Evolutionary conservation across 768 basidiomycete genomes (phyloP).

Genomic region (Mycena polygramma): DNA sequence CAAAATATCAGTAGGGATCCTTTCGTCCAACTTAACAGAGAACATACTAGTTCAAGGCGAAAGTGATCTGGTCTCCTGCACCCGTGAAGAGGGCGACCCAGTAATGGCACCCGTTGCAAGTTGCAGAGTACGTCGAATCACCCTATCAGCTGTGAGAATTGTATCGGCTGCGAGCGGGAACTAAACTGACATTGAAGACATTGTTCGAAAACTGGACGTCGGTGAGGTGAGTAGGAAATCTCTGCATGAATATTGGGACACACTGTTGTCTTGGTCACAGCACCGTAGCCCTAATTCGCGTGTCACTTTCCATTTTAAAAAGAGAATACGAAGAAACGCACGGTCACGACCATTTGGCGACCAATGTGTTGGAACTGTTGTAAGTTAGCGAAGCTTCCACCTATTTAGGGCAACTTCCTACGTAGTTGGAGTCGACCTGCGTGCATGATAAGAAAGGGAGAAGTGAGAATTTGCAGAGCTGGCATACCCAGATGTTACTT

Average conservation of each 20-base stretch:
- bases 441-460: not conserved
- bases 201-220: slow-evolving; percentile 38
- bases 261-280: slow-evolving; percentile 42
- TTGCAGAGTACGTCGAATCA: slow-evolving; percentile 37
- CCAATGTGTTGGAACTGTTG: slow-evolving; percentile 41
- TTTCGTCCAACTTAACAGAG: not conserved
- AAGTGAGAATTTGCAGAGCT: not conserved
- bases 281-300: slow-evolving; percentile 33
- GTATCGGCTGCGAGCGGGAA: not conserved
- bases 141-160: slow-evolving; percentile 16
- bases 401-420: not conserved
- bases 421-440: slow-evolving; percentile 28
- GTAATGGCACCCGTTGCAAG: slow-evolving; percentile 38
- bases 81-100: slow-evolving; percentile 41
- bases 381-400: not conserved
- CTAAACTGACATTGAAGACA: slow-evolving; percentile 39
- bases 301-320: not conserved
- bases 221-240: not conserved
- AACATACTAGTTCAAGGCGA: slow-evolving; percentile 41
- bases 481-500: slow-evolving; percentile 42
- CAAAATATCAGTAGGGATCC: not conserved
- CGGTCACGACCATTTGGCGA: slow-evolving; percentile 44
- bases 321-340: slow-evolving; percentile 4
- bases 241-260: not conserved
- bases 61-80: slow-evolving; percentile 42